phyloP scores from a whole-genome alignment of 2,329 filamentous ascomycete genomes.

The Botrytis porri region DNA sequence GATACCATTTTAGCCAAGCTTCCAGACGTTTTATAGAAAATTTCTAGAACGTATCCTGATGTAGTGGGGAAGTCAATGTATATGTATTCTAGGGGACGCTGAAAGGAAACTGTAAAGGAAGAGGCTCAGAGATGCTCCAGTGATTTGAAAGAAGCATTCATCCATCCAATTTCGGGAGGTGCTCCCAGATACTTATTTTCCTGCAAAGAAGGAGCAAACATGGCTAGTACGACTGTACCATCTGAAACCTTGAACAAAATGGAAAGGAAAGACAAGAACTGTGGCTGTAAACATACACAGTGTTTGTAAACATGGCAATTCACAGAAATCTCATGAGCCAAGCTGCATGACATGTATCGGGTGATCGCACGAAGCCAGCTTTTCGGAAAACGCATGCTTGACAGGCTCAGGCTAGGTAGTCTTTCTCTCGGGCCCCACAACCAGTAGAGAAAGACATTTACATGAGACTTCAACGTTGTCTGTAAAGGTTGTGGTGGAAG shows the following conservation, averaged over 20 bases:
- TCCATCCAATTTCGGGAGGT: neutral
- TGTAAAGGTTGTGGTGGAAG: neutral
- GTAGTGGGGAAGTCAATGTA: neutral
- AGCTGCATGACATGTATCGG: constrained; percentile 1
- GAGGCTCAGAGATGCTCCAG: neutral
- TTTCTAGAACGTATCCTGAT: neutral
- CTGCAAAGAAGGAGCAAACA: neutral
- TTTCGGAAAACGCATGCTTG: neutral
- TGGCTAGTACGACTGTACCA: neutral
- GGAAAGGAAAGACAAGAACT: neutral
- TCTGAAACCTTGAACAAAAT: neutral
- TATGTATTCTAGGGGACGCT: neutral
- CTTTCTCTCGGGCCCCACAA: neutral
- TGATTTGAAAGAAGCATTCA: neutral
- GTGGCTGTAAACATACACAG: constrained; percentile 9
- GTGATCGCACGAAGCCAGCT: constrained; percentile 14
- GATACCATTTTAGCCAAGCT: constrained; percentile 14
- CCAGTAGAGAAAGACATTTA: neutral
- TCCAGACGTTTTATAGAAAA: neutral
- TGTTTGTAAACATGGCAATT: neutral
- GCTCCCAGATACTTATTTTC: constrained; percentile 11
- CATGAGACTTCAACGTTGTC: neutral
- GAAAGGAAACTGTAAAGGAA: neutral
- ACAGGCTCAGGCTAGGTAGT: neutral
- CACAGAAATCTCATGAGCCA: neutral